Base-by-base conservation (phyloP, 805 yeast genomes). In the Wickerhamiella sergipiensis region DNA sequence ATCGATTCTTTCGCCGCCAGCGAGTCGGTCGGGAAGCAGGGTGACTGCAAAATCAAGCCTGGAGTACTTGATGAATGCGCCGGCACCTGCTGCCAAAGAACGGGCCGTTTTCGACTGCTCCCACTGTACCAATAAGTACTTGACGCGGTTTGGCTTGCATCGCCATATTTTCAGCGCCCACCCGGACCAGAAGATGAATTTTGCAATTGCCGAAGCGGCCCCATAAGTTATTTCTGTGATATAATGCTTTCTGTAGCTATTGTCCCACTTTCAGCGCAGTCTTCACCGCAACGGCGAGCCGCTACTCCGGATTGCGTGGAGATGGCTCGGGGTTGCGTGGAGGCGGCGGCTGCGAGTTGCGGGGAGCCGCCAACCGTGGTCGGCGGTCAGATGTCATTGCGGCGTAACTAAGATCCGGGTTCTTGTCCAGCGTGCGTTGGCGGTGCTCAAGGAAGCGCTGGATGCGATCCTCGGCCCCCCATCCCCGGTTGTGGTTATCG, bases 401-500 rank as follows among this genome's bases (percentile, higher is more conserved):
- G 9, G 38, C 15, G 23, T 43, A 49, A 23, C 51, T 49, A 21
- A 18, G 19, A 31, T 44, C 44, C 17, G 51, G 46, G 21, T 33
- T 15, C 18, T 44, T 24, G 42, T 56, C 59, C 12, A 59, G 48
- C n/a, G 56, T 53, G 24, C 52, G 51, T 53, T 64, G 59, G 22
- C 70, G 57, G 13, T 56, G 59, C 19, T 54, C 76, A 50, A 80
- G 55, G 59, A 80, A 80, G 53, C 86, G 67, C 52, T 72, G 67
- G 23, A 80, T 70, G 38, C 85, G 67, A 2, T 77, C 74, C 47
- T 73, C 63, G 54, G 75, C 73, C 19, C 72, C 69, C 6, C 59
- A 64, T 29, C 78, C 84, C 40, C 73, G 61, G 2, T 82, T 81
- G 58, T 70, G 78, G 59, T 79, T 80, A 0, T 79, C 76, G 36